These are phyloP conservation scores for Fraxinus sp. DNA, from an alignment of 305 asterid species.

Conservation along the genomic window DNA sequence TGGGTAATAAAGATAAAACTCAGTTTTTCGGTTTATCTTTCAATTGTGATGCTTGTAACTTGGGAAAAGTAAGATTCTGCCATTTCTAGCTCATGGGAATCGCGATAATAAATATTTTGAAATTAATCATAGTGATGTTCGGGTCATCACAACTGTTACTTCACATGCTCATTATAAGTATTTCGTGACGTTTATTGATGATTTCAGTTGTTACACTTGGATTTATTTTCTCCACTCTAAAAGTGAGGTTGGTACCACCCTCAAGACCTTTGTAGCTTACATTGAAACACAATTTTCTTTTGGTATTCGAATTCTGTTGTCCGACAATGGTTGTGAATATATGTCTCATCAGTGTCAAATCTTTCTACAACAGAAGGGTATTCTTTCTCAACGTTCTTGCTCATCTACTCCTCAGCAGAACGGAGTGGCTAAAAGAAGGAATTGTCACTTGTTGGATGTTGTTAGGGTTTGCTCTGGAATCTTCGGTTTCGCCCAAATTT, in stretches of 20 bases:
- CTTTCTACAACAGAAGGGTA: neutral
- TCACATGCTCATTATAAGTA: too few relatives aligned
- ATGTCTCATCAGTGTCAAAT: neutral
- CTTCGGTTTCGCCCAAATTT: neutral
- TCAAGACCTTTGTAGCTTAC: neutral
- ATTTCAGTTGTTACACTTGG: too few relatives aligned
- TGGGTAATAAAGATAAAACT: too few relatives aligned
- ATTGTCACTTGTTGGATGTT: neutral
- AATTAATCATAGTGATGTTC: too few relatives aligned
- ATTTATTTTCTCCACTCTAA: too few relatives aligned
- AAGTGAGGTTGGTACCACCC: neutral
- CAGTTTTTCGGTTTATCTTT: too few relatives aligned
- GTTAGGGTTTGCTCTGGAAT: neutral
- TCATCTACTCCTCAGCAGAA: neutral
- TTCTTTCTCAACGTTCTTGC: neutral
- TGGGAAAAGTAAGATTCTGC: too few relatives aligned
- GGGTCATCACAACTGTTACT: too few relatives aligned
- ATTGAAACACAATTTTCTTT: neutral
- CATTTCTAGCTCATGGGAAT: too few relatives aligned
- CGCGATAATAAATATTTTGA: too few relatives aligned
- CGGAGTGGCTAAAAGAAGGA: neutral
- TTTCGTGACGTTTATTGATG: too few relatives aligned
- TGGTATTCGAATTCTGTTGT: neutral
- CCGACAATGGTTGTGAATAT: neutral
- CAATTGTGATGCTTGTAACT: too few relatives aligned